Percentiles rank a stretch among this genome's conserved stretches.
phyloP scores from a whole-genome alignment of 1,139 yeast genomes.

The Suhomyces wounanorum region DNA sequence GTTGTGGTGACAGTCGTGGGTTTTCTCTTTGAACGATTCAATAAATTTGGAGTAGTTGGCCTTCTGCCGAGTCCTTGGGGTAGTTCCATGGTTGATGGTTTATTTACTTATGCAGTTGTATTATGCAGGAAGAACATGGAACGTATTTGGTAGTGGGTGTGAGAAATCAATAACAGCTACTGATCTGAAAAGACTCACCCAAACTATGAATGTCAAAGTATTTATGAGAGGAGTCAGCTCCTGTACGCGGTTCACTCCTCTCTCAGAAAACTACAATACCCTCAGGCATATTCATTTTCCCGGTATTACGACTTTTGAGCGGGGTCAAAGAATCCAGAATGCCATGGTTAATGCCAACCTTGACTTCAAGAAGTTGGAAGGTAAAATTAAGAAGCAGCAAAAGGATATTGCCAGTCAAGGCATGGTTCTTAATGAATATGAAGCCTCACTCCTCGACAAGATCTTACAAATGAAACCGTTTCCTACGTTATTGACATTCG shows the following conservation, averaged over 20 bases:
- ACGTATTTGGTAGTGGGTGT: not conserved
- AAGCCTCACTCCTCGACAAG: constrained; percentile 43
- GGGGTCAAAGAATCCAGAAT: constrained; percentile 67
- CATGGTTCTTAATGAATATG: constrained; percentile 46
- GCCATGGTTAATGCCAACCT: constrained; percentile 60
- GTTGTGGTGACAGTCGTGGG: constrained; percentile 15
- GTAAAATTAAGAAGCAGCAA: constrained; percentile 47
- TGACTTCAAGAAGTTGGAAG: constrained; percentile 58
- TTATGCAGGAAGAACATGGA: not conserved
- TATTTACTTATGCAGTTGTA: not conserved
- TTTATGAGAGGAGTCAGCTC: constrained; percentile 1
- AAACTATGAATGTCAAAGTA: not conserved
- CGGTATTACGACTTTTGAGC: constrained; percentile 53
- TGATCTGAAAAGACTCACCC: not conserved
- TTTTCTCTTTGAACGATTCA: constrained; percentile 8
- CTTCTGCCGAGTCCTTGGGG: constrained; percentile 3
- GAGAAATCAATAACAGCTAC: not conserved
- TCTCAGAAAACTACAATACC: constrained; percentile 37
- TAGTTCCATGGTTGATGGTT: not conserved
- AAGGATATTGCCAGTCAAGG: constrained; percentile 41
- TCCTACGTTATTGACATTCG: constrained; percentile 73
- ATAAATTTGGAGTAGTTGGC: constrained; percentile 8
- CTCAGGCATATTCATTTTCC: constrained; percentile 67
- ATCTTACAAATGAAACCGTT: constrained; percentile 56
- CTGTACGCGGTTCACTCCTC: constrained; percentile 32